These are phyloP conservation scores for Saccharomyces hybrid DNA, from an alignment of 1,139 yeast species.

Conservation along the genomic window DNA sequence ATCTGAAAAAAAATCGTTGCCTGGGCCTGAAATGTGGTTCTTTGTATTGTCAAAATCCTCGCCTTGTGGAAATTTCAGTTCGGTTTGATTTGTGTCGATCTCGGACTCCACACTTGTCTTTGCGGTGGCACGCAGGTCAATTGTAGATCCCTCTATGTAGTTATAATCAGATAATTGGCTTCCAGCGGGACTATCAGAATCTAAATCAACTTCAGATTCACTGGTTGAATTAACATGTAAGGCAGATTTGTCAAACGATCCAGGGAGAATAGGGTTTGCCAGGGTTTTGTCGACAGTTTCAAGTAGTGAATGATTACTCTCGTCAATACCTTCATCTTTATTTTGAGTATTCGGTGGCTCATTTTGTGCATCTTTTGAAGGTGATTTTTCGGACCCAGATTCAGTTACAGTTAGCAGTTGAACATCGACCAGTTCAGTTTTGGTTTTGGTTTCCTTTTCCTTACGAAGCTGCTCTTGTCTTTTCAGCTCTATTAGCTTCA, in stretches of 20 bases:
- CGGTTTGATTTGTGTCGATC: constrained; percentile 23
- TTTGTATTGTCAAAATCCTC: background rate
- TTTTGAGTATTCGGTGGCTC: background rate
- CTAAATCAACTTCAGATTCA: background rate
- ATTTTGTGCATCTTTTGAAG: background rate
- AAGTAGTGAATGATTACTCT: background rate
- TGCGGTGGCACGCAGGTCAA: background rate
- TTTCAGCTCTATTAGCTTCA: background rate
- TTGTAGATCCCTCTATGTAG: background rate
- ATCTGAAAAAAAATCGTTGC: background rate
- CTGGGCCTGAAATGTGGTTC: background rate
- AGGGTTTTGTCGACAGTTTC: background rate
- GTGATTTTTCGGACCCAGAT: background rate
- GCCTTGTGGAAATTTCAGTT: background rate
- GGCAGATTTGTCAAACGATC: background rate
- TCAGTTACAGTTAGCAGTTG: background rate
- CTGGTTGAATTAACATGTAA: background rate
- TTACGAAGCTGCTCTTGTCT: background rate
- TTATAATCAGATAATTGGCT: background rate
- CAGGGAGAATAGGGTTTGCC: background rate
- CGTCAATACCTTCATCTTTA: background rate
- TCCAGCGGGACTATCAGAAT: background rate
- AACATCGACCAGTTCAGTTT: background rate
- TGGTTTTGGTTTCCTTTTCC: background rate
- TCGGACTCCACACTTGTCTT: background rate